A percentile compares a stretch with the other conserved stretches of the same genome.
Evolutionary conservation across 805 yeast species (phyloP).

Genomic region (Candida tammaniensis): DNA sequence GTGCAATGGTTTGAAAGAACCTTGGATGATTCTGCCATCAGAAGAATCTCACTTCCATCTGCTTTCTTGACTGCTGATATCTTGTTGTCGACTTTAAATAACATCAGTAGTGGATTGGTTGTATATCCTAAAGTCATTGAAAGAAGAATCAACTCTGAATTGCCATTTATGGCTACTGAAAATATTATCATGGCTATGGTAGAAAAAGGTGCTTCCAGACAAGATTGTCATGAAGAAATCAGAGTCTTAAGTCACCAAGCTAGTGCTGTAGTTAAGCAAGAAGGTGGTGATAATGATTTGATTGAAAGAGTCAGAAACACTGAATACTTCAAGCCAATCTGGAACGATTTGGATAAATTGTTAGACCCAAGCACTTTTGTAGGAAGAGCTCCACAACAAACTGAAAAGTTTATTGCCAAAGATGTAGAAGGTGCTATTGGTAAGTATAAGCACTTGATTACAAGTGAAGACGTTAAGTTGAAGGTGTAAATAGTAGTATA

Average conservation of each 20-base stretch:
- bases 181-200: conserved; percentile 99
- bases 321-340: conserved; percentile 83
- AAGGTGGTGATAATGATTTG: conserved; percentile 98
- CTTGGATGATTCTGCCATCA: conserved; percentile 94
- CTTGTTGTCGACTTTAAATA: conserved; percentile 79
- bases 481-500: too few relatives aligned
- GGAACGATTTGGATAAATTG: conserved; percentile 74
- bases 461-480: conserved; percentile 69
- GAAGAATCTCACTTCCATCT: conserved; percentile 94
- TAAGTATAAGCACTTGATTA: conserved; percentile 59
- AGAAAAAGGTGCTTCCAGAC: conserved; percentile 95
- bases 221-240: conserved; percentile 96
- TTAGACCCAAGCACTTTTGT: conserved; percentile 93
- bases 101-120: conserved; percentile 92
- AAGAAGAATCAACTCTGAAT: conserved; percentile 89
- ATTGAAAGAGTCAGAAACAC: conserved; percentile 81
- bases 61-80: conserved; percentile 97
- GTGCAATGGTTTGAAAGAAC: conserved; percentile 99
- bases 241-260: conserved; percentile 97
- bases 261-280: conserved; percentile 92
- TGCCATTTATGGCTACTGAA: conserved; percentile 99
- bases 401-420: conserved; percentile 82
- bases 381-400: conserved; percentile 98
- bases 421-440: conserved; percentile 83
- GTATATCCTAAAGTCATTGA: conserved; percentile 98